These are phyloP conservation scores for Phytophthora ramorum DNA, from an alignment of 352 stramenopile genomes.

Conservation along the genomic window DNA sequence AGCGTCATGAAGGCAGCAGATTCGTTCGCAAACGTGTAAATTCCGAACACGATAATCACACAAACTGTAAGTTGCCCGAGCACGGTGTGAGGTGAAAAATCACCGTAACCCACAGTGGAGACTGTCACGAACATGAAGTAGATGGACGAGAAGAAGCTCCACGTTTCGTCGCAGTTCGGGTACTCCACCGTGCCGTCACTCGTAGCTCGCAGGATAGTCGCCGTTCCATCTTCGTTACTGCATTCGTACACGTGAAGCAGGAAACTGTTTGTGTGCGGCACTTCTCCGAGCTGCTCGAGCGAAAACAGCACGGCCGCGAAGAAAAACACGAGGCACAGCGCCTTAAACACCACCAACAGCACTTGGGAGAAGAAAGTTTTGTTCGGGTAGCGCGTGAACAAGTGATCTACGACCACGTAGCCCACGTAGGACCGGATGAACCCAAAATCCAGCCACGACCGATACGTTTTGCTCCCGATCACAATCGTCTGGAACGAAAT, in stretches of 20 bases:
- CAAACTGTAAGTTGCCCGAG: constrained; percentile 80
- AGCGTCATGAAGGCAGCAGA: constrained; percentile 80
- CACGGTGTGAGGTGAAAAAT: constrained; percentile 88
- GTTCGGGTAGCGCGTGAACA: constrained; percentile 76
- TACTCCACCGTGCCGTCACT: constrained; percentile 56
- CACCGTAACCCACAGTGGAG: constrained; percentile 87
- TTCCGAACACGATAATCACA: constrained; percentile 86
- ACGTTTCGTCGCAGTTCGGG: constrained; percentile 74
- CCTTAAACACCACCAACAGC: constrained; percentile 82
- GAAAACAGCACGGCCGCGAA: constrained; percentile 85
- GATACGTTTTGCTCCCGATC: constrained; percentile 51
- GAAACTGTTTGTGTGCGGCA: constrained; percentile 84
- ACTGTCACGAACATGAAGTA: constrained; percentile 93
- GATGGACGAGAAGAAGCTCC: constrained; percentile 89
- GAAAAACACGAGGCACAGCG: constrained; percentile 82
- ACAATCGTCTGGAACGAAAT: constrained; percentile 79
- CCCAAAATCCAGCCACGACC: constrained; percentile 89
- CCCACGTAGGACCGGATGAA: constrained; percentile 88
- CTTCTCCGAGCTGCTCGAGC: constrained; percentile 83
- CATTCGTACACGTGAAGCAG: constrained; percentile 90
- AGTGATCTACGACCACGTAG: constrained; percentile 78
- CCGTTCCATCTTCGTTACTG: constrained; percentile 50
- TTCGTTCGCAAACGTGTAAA: constrained; percentile 89
- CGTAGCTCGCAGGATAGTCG: constrained; percentile 61
- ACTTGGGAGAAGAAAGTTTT: constrained; percentile 86